A percentile compares a stretch with the other conserved stretches of the same genome.
Conservation (phyloP, 208 protist species). For the Perkinsela sp. region DNA sequence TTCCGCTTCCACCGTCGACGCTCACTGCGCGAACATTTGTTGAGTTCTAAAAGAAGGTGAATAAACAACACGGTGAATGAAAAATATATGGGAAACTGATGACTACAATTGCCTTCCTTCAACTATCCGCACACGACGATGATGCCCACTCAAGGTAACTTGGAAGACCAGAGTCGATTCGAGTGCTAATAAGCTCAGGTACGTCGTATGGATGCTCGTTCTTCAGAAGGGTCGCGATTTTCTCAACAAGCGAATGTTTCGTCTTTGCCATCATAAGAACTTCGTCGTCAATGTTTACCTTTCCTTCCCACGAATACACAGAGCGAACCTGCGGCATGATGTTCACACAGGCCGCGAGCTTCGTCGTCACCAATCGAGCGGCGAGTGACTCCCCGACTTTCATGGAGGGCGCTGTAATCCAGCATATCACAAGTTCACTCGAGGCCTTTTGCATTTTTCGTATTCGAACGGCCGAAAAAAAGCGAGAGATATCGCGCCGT, state of each 20-base stretch:
- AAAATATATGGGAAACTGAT: too few relatives aligned
- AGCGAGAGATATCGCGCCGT: too few relatives aligned
- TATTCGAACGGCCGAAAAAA: too few relatives aligned
- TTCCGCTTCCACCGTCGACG: too few relatives aligned
- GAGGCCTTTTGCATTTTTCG: not conserved
- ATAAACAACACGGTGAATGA: too few relatives aligned
- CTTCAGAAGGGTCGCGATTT: conserved; percentile 11
- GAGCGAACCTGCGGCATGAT: conserved; percentile 16
- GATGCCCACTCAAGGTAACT: conserved; percentile 17
- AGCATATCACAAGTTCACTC: conserved; percentile 6
- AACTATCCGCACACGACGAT: not conserved
- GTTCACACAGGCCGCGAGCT: conserved; percentile 18
- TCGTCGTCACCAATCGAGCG: conserved; percentile 5
- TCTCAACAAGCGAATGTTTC: conserved; percentile 8
- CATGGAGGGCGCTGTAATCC: conserved; percentile 10
- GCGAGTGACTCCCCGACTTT: conserved; percentile 9
- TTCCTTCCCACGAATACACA: conserved; percentile 17
- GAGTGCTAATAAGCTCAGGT: conserved; percentile 16
- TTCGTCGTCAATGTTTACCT: conserved; percentile 12
- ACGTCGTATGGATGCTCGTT: conserved; percentile 17
- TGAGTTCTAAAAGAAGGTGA: too few relatives aligned
- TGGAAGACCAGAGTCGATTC: conserved; percentile 9
- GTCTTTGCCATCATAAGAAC: conserved; percentile 28
- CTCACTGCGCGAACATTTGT: too few relatives aligned
- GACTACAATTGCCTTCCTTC: not conserved